Evolutionary conservation across 2,329 filamentous ascomycete species (phyloP).

Genomic region (Colletotrichum eleusines): DNA sequence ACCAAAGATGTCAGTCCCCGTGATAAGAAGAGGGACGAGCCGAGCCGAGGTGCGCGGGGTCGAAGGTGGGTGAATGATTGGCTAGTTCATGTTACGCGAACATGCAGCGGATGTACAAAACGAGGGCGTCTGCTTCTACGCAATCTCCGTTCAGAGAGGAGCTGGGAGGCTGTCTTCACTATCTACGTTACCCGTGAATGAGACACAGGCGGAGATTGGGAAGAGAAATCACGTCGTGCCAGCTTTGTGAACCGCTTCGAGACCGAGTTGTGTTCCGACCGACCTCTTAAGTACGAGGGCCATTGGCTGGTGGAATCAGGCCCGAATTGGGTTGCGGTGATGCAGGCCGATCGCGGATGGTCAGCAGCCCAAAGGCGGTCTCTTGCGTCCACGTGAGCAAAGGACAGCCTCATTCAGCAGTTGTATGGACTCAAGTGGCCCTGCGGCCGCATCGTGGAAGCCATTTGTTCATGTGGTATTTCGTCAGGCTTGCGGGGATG

Average conservation of each 20-base stretch:
- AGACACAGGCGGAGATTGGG: neutral
- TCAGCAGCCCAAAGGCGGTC: conserved; percentile 38
- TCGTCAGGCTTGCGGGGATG: conserved; percentile 38
- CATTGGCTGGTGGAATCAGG: conserved; percentile 38
- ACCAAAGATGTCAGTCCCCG: conserved; percentile 27
- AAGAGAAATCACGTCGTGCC: neutral
- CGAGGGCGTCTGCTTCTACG: conserved; percentile 9
- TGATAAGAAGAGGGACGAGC: conserved; percentile 15
- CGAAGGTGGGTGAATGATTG: conserved; percentile 35
- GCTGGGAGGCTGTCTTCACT: conserved; percentile 13
- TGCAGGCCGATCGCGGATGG: conserved; percentile 41
- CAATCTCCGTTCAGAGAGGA: conserved; percentile 8
- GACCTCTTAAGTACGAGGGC: conserved; percentile 34
- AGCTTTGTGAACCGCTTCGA: neutral
- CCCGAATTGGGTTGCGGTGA: conserved; percentile 41
- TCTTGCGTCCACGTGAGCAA: conserved; percentile 37
- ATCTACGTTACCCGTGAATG: conserved; percentile 4
- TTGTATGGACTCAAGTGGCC: conserved; percentile 29
- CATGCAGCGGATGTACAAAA: conserved; percentile 27
- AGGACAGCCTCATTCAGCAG: conserved; percentile 34
- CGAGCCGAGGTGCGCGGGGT: conserved; percentile 37
- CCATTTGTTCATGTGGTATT: conserved; percentile 31
- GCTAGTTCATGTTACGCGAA: conserved; percentile 34
- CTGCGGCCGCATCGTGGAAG: conserved; percentile 39
- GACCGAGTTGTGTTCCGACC: conserved; percentile 17